Conservation (phyloP, 2,329 filamentous ascomycete genomes). For the Hymenoscyphus fraxineus region DNA sequence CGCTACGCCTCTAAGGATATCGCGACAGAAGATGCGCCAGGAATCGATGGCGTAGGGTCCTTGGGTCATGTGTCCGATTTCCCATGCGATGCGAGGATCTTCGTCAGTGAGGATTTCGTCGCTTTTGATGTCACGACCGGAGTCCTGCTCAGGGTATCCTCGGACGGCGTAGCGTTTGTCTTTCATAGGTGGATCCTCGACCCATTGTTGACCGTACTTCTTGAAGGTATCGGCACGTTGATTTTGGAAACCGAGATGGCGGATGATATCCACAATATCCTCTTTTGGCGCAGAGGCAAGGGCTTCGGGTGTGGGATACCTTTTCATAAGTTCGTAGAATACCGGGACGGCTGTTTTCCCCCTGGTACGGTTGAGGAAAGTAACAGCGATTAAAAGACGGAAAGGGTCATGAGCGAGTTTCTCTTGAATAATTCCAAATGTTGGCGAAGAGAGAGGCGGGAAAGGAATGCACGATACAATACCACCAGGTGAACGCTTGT, state of each 20-base stretch:
- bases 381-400: conserved; percentile 74
- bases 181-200: conserved; percentile 56
- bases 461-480: conserved; percentile 57
- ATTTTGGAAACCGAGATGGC: conserved; percentile 66
- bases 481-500: conserved; percentile 24
- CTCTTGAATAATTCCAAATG: conserved; percentile 83
- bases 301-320: conserved; percentile 62
- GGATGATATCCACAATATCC: conserved; percentile 61
- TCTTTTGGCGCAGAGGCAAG: conserved; percentile 55
- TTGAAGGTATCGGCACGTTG: conserved; percentile 66
- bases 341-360: conserved; percentile 72
- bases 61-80: conserved; percentile 80
- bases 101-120: conserved; percentile 47
- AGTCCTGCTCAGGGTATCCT: conserved; percentile 49
- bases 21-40: conserved; percentile 91
- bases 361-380: conserved; percentile 78
- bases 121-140: conserved; percentile 46
- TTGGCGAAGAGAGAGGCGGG: conserved; percentile 57
- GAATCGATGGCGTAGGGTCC: conserved; percentile 82
- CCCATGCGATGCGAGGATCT: conserved; percentile 52
- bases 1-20: conserved; percentile 65
- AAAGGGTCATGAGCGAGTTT: conserved; percentile 72
- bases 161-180: conserved; percentile 54
- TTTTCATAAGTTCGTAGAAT: conserved; percentile 63
- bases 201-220: conserved; percentile 66